Percentiles rank a stretch among this genome's conserved stretches.
phyloP scores from a whole-genome alignment of 179 eudicot species.

The Pouteria campechiana region DNA sequence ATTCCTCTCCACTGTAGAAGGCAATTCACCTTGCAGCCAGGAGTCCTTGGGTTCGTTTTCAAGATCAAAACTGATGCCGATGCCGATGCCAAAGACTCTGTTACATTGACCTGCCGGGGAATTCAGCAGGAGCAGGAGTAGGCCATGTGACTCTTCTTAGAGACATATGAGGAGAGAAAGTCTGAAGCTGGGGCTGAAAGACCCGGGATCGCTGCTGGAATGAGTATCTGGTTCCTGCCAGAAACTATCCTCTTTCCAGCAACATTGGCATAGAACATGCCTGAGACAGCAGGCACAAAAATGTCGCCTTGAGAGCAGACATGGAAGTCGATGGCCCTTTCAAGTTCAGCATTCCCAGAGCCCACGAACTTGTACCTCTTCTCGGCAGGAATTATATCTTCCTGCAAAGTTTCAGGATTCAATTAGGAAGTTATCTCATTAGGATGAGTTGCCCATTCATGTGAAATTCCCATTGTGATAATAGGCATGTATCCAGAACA shows the following conservation, averaged over 20 bases:
- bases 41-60: no score
- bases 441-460: no score
- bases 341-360: conserved; percentile 46
- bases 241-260: conserved; percentile 80
- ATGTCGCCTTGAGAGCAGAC: conserved; percentile 70
- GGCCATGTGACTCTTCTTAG: conserved; percentile 84
- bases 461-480: no score
- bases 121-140: conserved; percentile 81
- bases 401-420: no score
- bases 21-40: no score
- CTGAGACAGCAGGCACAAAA: conserved; percentile 81
- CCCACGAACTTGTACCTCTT: conserved; percentile 60
- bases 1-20: no score
- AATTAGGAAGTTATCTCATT: no score
- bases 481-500: no score
- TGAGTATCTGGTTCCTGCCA: conserved; percentile 73
- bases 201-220: conserved; percentile 46
- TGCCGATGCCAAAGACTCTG: conserved; percentile 4
- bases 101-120: background rate
- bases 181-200: conserved; percentile 43
- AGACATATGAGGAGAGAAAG: conserved; percentile 60
- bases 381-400: conserved; percentile 78
- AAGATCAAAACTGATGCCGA: no score
- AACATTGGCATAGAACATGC: conserved; percentile 78
- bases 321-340: conserved; percentile 79